Evolutionary conservation across 1,139 yeast species (phyloP), one percentile per base, ranked within the genome.

Genomic region (Pichia sp.): DNA sequence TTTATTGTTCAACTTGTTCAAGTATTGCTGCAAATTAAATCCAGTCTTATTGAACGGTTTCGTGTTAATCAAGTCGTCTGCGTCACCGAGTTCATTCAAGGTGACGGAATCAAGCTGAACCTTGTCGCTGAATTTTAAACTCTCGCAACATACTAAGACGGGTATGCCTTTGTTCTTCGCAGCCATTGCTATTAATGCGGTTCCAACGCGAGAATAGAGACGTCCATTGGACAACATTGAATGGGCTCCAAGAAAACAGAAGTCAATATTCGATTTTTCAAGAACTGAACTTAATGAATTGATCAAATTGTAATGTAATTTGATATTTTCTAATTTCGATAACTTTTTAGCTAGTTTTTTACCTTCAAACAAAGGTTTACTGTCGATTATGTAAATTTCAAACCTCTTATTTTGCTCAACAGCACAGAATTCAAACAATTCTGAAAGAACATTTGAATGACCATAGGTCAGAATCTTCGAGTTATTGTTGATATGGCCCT

Each of bases 361-460:
- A 50, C 99, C 99, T 70, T 95, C 99, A 65, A 89, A 93, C 52
- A 93, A 74, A 4, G 99, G 99, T 62, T 96, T 81, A n/a, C 96
- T 87, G 68, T 95, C 99, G 46, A 91, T 95, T 41, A 93, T 85
- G 47, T 90, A 82, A 52, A 95, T 88, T 55, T 83, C 80, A 70
- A 95, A 89, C 46, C 74, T 74, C 64, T 87, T 89, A 47, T 79
- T 76, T 56, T 83, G 78, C 49, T 78, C 80, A 22, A 67, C 55
- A 2, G 76, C 79, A 65, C 96, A 93, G 60, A 82, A 80, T 58
- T 86, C 74, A 64, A 95, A 83, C 43, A 93, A 74, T 53, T 86
- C 82, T 58, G 80, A 80, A 60, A 95, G 82, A 4, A 93, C 97
- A 59, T 85, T 84, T 0, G 97, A 90, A 59, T 86, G 85, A 12